Evolutionary conservation across 108 stramenopile species (phyloP), one percentile per base, ranked within the genome.

Genomic region (Fragilaria radians): DNA sequence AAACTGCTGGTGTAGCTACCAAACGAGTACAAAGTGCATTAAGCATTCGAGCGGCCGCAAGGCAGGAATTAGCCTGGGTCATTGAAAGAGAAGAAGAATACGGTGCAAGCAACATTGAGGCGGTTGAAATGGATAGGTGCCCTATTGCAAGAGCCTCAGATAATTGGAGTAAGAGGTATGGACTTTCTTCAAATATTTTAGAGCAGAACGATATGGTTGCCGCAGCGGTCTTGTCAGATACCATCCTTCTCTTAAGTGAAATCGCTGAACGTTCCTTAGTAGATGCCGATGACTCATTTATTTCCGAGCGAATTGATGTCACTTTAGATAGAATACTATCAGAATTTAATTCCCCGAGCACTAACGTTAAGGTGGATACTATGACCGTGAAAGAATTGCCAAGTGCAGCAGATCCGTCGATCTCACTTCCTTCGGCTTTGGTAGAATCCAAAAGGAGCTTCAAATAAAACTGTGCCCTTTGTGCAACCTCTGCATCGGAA

Each of bases 391-490:
- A 52, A 2, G 78, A 46, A 64, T 83, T 66, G 3, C 83, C 83
- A 36, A 74, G 68, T 24, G 65, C 46, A 19, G 50, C 31, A 17
- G 33, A 48, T 57, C 34, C 50, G 21, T n/a, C 1, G 18, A 26
- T 9, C 27, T 47, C 54, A 18, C 49, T 34, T 19, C 22, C 68
- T 46, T 62, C 55, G 19, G 72, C 70, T 9, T 78, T 61, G 48
- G 61, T 59, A 14, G 85, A 47, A 59, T 87, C 89, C 60, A 76
- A 66, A 56, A 85, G 78, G 22, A 74, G 69, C 36, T 82, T 79
- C 34, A 83, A 56, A 70, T 85, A 87, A 1, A 61, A 57, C 2
- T 59, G 58, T 21, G 89, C 89, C 46, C 72, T 67, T 7, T 67
- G 51, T 22, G 81, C 70, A 11, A 89, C 81, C 64, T 80, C 81